Base-by-base conservation (phyloP, 805 yeast genomes). In the Lipomyces kockii region DNA sequence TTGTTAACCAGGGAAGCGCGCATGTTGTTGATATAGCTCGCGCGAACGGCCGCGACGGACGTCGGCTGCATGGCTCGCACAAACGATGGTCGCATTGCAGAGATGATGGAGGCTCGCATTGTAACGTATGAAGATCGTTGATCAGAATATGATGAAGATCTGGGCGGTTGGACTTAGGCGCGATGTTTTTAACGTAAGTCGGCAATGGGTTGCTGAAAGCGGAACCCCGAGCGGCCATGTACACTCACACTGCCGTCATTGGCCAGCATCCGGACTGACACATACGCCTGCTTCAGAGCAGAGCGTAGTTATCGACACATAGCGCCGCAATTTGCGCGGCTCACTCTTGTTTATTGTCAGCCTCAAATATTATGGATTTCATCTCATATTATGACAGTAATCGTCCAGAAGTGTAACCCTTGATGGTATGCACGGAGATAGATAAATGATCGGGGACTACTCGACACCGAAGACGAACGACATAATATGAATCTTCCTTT, bases 21-120 rank as follows among this genome's bases (percentile, higher is more conserved):
- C 56, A 61, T 53, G 60, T 61, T 61, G 60, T 54, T 58, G 46
- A 62, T 55, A 22, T 49, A 52, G 14, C 61, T 60, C 39, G 57
- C 58, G 39, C 69, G 65, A 58, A 65, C 37, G 17, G 65, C 55
- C 20, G 65, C 65, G 37, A 49, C 35, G 14, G 69, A 22, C 25
- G 69, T 27, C 25, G 69, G 69, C 46, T 63, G 69, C 62, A 62
- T 58, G 46, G 69, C 60, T 12, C 56, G 57, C 29, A 62, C 35
- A 29, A 59, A 54, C 46, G 68, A 57, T 11, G 64, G 46, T 51
- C 68, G 68, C 68, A 65, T 65, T 61, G 51, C 51, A 29, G 34
- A 29, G 7, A 25, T 43, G 29, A 27, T 11, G 5, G 60, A 4
- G 52, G 60, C n/a, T 20, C 20, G 8, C 34, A 52, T 29, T 25